A percentile compares a stretch with the other conserved stretches of the same genome.
These are phyloP conservation scores for Colletotrichum plurivorum DNA, from an alignment of 2,329 filamentous ascomycete species.

Conservation along the genomic window DNA sequence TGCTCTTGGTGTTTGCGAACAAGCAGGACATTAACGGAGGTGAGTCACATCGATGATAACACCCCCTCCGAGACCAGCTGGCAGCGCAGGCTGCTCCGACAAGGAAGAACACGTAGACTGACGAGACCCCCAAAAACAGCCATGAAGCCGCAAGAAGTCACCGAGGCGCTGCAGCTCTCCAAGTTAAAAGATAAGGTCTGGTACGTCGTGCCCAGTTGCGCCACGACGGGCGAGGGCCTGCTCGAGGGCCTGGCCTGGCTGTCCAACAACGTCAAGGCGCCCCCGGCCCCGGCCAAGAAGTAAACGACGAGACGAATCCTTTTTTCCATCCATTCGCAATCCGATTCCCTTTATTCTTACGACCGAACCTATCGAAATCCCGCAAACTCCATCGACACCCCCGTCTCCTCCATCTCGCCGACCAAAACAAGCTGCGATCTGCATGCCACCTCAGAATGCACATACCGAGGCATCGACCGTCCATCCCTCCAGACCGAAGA, in stretches of 20 bases:
- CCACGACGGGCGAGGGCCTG: constrained; percentile 84
- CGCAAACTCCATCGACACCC: not conserved
- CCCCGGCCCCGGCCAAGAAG: constrained; percentile 69
- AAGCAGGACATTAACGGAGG: constrained; percentile 95
- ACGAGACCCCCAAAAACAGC: constrained; percentile 60
- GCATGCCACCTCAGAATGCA: constrained; percentile 12
- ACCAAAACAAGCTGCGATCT: constrained; percentile 5
- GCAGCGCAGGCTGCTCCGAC: not conserved
- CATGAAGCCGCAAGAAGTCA: constrained; percentile 85
- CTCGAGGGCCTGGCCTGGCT: constrained; percentile 87
- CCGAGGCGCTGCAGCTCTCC: constrained; percentile 80
- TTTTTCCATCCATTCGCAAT: constrained; percentile 11
- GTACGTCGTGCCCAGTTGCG: constrained; percentile 88
- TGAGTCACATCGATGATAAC: constrained; percentile 50
- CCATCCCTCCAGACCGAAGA: constrained; percentile 4
- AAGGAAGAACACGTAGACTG: constrained; percentile 2
- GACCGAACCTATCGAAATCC: not conserved
- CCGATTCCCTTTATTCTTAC: constrained; percentile 7
- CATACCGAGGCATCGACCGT: constrained; percentile 15
- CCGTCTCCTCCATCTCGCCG: not conserved
- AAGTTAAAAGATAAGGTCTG: constrained; percentile 87
- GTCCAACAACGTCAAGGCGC: constrained; percentile 85
- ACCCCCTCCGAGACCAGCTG: no score
- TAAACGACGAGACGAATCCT: constrained; percentile 48
- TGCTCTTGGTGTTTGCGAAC: constrained; percentile 97